Conservation (phyloP, 495 filamentous ascomycete species). For the Achaetomiella virescens region DNA sequence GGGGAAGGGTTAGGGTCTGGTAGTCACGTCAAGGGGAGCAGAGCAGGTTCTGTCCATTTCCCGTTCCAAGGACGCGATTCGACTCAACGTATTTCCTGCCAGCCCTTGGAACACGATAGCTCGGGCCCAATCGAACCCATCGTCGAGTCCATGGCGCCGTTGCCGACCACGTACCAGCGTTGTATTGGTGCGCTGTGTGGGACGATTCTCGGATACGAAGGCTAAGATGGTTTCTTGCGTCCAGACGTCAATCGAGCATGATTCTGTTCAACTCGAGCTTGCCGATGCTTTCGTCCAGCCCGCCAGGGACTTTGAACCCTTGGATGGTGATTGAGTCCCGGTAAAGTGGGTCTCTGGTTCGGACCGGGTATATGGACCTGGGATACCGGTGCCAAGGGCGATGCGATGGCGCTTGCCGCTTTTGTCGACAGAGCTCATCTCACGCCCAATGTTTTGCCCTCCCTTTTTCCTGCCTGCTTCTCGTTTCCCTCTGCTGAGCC, state of each 20-base stretch:
- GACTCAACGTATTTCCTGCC: no score
- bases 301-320: no score
- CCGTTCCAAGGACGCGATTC: no score
- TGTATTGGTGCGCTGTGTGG: background rate
- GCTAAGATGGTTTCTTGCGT: background rate
- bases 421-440: background rate
- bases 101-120: no score
- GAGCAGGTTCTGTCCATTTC: no score
- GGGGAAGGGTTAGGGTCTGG: no score
- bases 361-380: background rate
- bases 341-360: background rate
- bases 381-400: background rate
- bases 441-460: background rate
- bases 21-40: no score
- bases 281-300: no score
- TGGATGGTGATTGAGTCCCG: no score
- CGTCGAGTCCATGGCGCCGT: no score
- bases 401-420: conserved; percentile 1
- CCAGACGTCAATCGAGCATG: background rate
- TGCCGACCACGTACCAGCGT: conserved; percentile 4
- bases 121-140: no score
- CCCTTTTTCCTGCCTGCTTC: background rate
- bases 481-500: background rate
- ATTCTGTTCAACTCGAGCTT: background rate
- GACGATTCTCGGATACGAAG: background rate